Conservation (phyloP, 2,329 filamentous ascomycete genomes). For the Fusarium sterilihyphosum region DNA sequence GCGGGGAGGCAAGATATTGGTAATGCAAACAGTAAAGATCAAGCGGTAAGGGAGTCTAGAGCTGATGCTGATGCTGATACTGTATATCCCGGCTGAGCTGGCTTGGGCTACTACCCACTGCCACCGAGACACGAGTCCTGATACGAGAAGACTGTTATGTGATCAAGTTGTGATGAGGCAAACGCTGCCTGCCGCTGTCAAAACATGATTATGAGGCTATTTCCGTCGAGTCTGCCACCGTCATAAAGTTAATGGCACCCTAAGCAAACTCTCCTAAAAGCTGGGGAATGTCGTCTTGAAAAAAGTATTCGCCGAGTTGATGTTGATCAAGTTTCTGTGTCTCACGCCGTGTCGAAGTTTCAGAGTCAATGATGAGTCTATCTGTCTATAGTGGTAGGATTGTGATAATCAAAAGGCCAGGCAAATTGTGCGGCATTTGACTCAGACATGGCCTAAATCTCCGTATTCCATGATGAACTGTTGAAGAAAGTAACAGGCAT, state of each 20-base stretch:
- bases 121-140: background rate
- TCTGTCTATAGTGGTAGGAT: background rate
- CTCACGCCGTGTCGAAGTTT: background rate
- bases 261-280: background rate
- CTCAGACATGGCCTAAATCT: background rate
- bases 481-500: background rate
- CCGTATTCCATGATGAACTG: background rate
- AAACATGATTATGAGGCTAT: constrained; percentile 6
- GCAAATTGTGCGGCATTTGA: constrained; percentile 8
- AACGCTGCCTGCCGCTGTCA: constrained; percentile 2
- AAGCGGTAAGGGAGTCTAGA: background rate
- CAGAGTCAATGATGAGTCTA: background rate
- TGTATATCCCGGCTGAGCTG: background rate
- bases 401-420: constrained; percentile 5
- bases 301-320: background rate
- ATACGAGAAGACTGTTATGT: background rate
- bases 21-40: background rate
- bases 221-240: background rate
- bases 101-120: background rate
- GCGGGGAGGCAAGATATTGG: background rate
- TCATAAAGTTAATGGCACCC: background rate
- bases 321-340: background rate
- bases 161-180: background rate
- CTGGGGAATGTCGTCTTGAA: background rate
- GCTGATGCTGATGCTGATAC: background rate